Conservation (phyloP, 805 yeast species). For the Ogataea paradorogensis region DNA sequence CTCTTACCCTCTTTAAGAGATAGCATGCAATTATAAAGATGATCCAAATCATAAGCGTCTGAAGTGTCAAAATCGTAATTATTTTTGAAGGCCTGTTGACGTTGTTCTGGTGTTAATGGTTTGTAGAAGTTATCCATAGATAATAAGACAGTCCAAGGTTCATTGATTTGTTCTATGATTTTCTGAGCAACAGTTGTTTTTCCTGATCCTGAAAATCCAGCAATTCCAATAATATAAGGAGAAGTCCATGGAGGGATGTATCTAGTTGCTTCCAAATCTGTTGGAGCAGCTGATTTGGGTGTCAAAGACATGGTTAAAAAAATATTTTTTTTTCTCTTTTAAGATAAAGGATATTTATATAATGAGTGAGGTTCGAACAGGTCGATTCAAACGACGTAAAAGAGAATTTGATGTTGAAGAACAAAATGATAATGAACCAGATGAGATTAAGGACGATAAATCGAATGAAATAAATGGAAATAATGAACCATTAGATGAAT, state of each 20-base stretch:
- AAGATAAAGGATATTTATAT: not conserved
- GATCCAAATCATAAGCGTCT: constrained; percentile 75
- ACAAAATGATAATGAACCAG: not conserved
- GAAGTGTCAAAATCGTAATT: constrained; percentile 89
- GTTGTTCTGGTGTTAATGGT: constrained; percentile 63
- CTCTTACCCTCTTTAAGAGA: constrained; percentile 68
- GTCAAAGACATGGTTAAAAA: constrained; percentile 1
- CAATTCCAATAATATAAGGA: constrained; percentile 84
- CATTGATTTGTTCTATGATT: constrained; percentile 71
- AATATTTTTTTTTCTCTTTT: not conserved
- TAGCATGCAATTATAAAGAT: constrained; percentile 58
- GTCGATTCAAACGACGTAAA: constrained; percentile 7
- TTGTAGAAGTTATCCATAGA: constrained; percentile 90
- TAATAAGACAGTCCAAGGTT: constrained; percentile 91
- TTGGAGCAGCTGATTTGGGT: constrained; percentile 1
- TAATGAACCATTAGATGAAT: constrained; percentile 2
- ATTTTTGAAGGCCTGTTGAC: constrained; percentile 58
- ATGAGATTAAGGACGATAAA: not conserved
- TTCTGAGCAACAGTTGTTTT: constrained; percentile 88
- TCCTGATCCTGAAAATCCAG: constrained; percentile 88
- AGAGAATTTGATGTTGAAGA: constrained; percentile 5
- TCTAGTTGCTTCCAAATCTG: constrained; percentile 18
- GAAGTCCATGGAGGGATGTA: constrained; percentile 87
- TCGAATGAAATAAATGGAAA: not conserved
- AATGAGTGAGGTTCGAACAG: constrained; percentile 8